Evolutionary conservation across 352 stramenopile genomes (phyloP), one percentile per base, ranked within the genome.

Genomic region (Achlya hypogyna): DNA sequence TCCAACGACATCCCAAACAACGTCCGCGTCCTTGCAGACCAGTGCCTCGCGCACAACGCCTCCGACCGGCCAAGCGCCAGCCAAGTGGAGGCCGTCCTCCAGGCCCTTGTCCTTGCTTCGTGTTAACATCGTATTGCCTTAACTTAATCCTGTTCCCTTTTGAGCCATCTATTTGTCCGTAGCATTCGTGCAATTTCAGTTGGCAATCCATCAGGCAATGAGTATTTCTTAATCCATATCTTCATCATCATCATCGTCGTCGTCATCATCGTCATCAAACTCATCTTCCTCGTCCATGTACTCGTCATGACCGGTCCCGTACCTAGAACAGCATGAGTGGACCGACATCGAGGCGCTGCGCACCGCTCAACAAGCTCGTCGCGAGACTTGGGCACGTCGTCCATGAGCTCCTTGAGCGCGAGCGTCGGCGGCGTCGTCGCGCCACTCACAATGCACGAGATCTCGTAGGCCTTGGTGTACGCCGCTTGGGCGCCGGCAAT

Each of bases 361-460:
- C 88, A 89, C 29, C 86, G 42, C 65, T 78, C 65, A 25, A 80
- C 78, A 56, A 91, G 64, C 60, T 88, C 81, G 29, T 85, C 66
- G 1, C 75, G 73, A 28, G 73, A 78, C 51, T 79, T 65, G 27
- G 82, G 82, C 18, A 80, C 78, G 14, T 75, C 81, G 53, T 88
- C 74, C 73, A 83, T 77, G 25, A 89, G 72, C 18, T 76, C 69
- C 53, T 77, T 70, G 42, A 91, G 68, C 63, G 88, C 87, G 23
- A 75, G 74, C 27, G 83, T 89, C 27, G 83, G 81, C 22, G 75
- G 69, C 64, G 78, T 89, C 28, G 81, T 72, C 20, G 59, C 66
- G 27, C 81, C 77, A 29, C 81, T 91, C 22, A 90, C 83, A 0
- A 84, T 40, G 38, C 81, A 89, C 25, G 77, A 77, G 4, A 87